Conservation (phyloP, 169 alveolate species). For the Cytauxzoon felis region DNA sequence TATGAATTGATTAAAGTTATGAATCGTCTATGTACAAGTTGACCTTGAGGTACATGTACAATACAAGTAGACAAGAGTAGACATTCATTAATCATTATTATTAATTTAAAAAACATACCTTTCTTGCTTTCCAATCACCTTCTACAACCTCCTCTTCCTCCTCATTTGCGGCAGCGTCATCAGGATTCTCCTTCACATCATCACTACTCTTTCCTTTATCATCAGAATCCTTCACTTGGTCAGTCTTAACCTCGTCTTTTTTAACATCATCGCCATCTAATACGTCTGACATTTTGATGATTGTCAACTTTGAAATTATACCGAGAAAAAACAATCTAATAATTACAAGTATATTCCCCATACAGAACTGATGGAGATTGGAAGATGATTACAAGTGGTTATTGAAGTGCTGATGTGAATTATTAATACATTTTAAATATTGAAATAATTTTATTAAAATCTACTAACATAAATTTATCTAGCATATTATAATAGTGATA, state of each 20-base stretch:
- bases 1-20: background rate
- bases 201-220: background rate
- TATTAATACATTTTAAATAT: no score
- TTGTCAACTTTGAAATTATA: no score
- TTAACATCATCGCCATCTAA: background rate
- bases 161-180: conserved; percentile 2
- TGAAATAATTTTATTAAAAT: no score
- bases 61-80: conserved; percentile 2
- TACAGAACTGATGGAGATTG: no score
- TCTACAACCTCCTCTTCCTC: conserved; percentile 80
- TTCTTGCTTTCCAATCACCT: conserved; percentile 83
- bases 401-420: no score
- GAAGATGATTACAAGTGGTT: no score
- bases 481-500: no score
- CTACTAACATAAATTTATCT: no score
- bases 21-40: no score
- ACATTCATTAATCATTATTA: background rate
- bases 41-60: background rate
- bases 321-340: no score
- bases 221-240: background rate
- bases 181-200: background rate
- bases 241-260: background rate
- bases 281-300: no score
- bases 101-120: conserved; percentile 53
- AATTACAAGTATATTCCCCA: no score